Evolutionary conservation across 1,284 basidiomycete genomes (phyloP).

Genomic region (Leccinum pseudoinsigne): DNA sequence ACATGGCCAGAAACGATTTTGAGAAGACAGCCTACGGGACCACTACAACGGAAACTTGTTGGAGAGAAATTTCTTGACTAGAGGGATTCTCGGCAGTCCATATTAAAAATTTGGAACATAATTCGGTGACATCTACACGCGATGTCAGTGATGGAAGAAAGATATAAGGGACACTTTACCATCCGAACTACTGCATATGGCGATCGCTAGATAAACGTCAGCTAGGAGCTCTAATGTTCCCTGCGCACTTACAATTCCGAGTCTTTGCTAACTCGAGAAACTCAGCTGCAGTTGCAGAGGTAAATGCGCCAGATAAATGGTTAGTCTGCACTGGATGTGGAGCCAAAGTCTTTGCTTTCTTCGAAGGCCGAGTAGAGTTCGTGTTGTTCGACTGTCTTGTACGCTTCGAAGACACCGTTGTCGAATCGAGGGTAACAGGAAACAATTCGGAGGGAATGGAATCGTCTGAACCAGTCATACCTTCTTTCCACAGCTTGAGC

Average conservation of each 20-base stretch:
- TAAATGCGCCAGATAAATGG: neutral
- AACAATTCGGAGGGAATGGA: slow-evolving; percentile 33
- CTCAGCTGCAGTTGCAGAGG: slow-evolving; percentile 11
- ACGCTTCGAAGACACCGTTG: slow-evolving; percentile 17
- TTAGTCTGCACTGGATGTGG: neutral
- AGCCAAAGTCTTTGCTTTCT: slow-evolving; percentile 14
- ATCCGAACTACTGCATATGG: slow-evolving; percentile 23
- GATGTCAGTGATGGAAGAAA: slow-evolving; percentile 10
- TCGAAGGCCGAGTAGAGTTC: slow-evolving; percentile 10
- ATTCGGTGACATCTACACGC: slow-evolving; percentile 18
- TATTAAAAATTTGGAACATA: slow-evolving; percentile 25
- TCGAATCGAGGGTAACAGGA: slow-evolving; percentile 26
- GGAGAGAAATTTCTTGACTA: too few relatives aligned
- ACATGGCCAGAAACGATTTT: neutral
- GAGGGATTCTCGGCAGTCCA: slow-evolving; percentile 16
- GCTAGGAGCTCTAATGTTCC: neutral
- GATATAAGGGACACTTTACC: slow-evolving; percentile 13
- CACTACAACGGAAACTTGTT: slow-evolving; percentile 24
- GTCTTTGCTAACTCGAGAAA: slow-evolving; percentile 23
- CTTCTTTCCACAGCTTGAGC: too few relatives aligned
- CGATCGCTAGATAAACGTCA: slow-evolving; percentile 20
- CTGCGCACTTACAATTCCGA: slow-evolving; percentile 22
- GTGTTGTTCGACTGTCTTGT: slow-evolving; percentile 12
- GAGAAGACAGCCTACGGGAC: slow-evolving; percentile 18
- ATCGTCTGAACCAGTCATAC: slow-evolving; percentile 21